Evolutionary conservation across 1,284 basidiomycete species (phyloP).

Genomic region (Malassezia psittaci): DNA sequence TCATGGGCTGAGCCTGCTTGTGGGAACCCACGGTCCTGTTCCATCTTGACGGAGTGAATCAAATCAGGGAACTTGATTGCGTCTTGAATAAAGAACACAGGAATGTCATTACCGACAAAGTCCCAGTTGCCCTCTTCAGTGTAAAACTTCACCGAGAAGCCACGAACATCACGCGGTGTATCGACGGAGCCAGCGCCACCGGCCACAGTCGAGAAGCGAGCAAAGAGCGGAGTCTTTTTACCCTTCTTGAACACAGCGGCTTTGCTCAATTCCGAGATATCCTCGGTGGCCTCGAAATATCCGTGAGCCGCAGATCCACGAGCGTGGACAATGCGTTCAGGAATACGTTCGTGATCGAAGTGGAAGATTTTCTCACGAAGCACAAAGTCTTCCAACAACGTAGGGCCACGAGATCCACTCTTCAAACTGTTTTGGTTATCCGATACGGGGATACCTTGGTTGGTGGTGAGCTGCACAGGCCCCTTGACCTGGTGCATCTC

Average conservation of each 20-base stretch:
- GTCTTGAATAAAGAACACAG: conserved; percentile 48
- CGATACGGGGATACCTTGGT: conserved; percentile 1
- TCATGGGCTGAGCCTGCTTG: conserved; percentile 54
- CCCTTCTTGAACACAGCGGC: conserved; percentile 50
- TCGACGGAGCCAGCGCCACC: conserved; percentile 62
- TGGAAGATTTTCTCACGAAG: conserved; percentile 63
- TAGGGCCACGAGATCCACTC: conserved; percentile 5
- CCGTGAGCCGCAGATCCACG: conserved; percentile 67
- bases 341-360: conserved; percentile 87
- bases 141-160: conserved; percentile 80
- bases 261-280: conserved; percentile 67
- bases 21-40: conserved; percentile 58
- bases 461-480: not conserved
- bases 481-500: conserved; percentile 6
- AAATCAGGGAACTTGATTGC: conserved; percentile 57
- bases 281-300: conserved; percentile 67
- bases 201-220: conserved; percentile 52
- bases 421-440: conserved; percentile 10
- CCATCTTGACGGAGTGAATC: conserved; percentile 85
- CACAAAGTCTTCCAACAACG: conserved; percentile 29
- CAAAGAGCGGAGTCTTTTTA: conserved; percentile 39
- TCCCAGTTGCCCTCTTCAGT: conserved; percentile 61
- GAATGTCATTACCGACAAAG: conserved; percentile 32
- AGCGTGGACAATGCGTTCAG: conserved; percentile 67
- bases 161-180: conserved; percentile 81